Conservation (phyloP, 495 filamentous ascomycete genomes). For the Astrothelium subdiscretum region DNA sequence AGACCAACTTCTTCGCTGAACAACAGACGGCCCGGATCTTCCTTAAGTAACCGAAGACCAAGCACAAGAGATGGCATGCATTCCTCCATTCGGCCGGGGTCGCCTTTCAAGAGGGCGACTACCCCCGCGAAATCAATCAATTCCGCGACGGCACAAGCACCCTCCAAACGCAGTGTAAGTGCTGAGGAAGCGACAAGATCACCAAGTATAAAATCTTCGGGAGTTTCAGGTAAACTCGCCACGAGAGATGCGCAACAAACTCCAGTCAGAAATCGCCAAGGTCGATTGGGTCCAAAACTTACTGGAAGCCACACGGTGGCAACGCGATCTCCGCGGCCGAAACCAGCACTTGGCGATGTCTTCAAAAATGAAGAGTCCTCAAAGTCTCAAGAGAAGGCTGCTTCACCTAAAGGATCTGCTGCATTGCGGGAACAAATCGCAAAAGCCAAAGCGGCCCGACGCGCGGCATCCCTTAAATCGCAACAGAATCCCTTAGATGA, state of each 20-base stretch:
- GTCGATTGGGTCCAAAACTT: slow-evolving; percentile 17
- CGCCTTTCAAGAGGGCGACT: slow-evolving; percentile 13
- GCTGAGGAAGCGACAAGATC: not conserved
- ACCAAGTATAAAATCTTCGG: not conserved
- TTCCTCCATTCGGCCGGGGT: slow-evolving; percentile 27
- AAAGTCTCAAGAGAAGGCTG: slow-evolving; percentile 8
- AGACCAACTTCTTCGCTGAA: slow-evolving; percentile 44
- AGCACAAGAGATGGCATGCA: slow-evolving; percentile 39
- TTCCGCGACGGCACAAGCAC: slow-evolving; percentile 14
- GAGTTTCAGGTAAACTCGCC: not conserved
- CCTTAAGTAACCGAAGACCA: slow-evolving; percentile 22
- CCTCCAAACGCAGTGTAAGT: slow-evolving; percentile 12
- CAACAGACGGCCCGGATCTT: slow-evolving; percentile 20
- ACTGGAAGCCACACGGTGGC: slow-evolving; percentile 40
- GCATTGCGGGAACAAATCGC: slow-evolving; percentile 84
- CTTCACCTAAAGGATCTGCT: slow-evolving; percentile 42
- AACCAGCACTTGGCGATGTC: slow-evolving; percentile 43
- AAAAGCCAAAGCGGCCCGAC: slow-evolving; percentile 78
- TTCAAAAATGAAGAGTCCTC: slow-evolving; percentile 22
- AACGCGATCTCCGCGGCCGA: slow-evolving; percentile 38
- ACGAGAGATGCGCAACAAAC: slow-evolving; percentile 1
- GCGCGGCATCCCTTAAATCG: slow-evolving; percentile 39
- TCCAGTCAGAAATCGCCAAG: not conserved
- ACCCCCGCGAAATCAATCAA: slow-evolving; percentile 6
- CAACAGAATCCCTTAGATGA: slow-evolving; percentile 9